phyloP scores from a whole-genome alignment of 192 early-diverging fungal species.

The Mortierella hygrophila region DNA sequence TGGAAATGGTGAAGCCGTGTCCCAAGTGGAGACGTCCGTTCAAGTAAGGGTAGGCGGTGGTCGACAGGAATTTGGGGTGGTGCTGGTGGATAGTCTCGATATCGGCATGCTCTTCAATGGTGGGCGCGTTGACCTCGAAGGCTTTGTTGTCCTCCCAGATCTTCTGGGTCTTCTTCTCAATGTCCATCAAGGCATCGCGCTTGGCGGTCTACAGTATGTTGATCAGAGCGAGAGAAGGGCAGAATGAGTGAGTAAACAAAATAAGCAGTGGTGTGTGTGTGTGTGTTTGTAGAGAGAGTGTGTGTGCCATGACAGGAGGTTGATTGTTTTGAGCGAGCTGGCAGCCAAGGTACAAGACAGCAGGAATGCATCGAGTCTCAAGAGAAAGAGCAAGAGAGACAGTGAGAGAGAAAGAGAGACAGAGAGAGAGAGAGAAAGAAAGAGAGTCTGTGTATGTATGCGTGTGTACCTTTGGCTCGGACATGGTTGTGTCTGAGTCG shows the following conservation, averaged over 20 bases:
- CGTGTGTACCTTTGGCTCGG: constrained; percentile 51
- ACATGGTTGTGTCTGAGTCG: constrained; percentile 25
- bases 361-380: too few species aligned
- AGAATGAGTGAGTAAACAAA: neutral
- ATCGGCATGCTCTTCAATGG: constrained; percentile 67
- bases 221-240: neutral
- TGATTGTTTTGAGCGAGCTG: too few species aligned
- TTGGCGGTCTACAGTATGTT: constrained; percentile 71
- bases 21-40: constrained; percentile 94
- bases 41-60: constrained; percentile 98
- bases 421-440: too few species aligned
- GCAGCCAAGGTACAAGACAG: neutral
- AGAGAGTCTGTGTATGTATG: too few species aligned
- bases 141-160: constrained; percentile 81
- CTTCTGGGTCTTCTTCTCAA: constrained; percentile 83
- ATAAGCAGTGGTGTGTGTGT: neutral
- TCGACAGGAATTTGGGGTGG: constrained; percentile 94
- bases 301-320: constrained; percentile 9
- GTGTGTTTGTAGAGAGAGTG: too few species aligned
- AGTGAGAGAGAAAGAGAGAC: too few species aligned
- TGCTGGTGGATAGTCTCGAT: constrained; percentile 65
- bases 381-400: too few species aligned
- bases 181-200: constrained; percentile 79
- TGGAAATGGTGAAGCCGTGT: constrained; percentile 96
- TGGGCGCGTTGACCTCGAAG: constrained; percentile 93